Evolutionary conservation across 2,329 filamentous ascomycete genomes (phyloP).

Genomic region (Thielaviopsis ethacetica): DNA sequence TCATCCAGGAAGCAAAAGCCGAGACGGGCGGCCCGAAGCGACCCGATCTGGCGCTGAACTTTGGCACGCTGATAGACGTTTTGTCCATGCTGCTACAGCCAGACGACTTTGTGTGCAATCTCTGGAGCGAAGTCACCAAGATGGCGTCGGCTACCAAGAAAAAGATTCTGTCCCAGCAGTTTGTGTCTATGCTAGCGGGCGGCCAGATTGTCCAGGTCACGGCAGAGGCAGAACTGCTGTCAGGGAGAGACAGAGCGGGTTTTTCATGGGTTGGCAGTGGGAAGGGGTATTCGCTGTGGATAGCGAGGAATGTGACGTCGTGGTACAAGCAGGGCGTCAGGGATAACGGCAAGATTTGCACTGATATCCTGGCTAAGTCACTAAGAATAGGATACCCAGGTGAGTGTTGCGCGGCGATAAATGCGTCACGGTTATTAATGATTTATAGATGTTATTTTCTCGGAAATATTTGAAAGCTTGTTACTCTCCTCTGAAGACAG

Average conservation of each 20-base stretch:
- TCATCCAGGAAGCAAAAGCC: conserved; percentile 35
- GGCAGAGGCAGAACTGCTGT: conserved; percentile 31
- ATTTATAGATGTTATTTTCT: conserved; percentile 4
- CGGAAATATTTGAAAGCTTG: conserved; percentile 21
- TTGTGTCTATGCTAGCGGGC: conserved; percentile 30
- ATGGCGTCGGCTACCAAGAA: conserved; percentile 14
- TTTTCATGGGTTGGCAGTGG: conserved; percentile 48
- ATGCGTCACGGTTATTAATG: neutral
- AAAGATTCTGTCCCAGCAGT: conserved; percentile 25
- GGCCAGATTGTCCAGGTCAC: conserved; percentile 33
- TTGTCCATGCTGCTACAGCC: conserved; percentile 17
- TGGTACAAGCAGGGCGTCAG: conserved; percentile 23
- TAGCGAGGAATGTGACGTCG: conserved; percentile 44
- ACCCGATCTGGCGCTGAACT: conserved; percentile 26
- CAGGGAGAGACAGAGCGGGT: neutral
- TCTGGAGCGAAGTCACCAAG: conserved; percentile 13
- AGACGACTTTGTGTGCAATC: neutral
- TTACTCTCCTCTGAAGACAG: conserved; percentile 19
- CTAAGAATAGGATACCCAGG: conserved; percentile 59
- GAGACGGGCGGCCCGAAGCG: conserved; percentile 23
- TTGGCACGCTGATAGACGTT: conserved; percentile 28
- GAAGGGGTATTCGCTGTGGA: conserved; percentile 50
- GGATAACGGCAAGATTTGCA: conserved; percentile 25
- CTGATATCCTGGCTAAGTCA: conserved; percentile 38
- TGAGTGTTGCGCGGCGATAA: conserved; percentile 20